Conservation (phyloP, 2,329 filamentous ascomycete genomes). For the Teratosphaeria zuluensis region DNA sequence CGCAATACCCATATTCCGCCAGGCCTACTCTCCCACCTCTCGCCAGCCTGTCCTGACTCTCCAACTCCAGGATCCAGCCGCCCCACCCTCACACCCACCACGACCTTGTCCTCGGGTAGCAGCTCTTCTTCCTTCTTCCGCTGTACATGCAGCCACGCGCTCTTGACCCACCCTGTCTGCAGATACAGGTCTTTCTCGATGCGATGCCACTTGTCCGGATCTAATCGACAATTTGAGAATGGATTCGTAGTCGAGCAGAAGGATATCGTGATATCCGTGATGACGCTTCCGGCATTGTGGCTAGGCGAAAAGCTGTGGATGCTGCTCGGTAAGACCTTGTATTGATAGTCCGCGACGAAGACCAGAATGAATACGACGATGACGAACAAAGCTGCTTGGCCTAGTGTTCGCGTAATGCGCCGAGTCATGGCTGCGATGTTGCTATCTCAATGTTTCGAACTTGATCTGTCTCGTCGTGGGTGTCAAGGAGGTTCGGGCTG, state of each 20-base stretch:
- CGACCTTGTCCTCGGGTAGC: constrained; percentile 64
- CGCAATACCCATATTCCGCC: constrained; percentile 76
- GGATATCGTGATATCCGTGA: constrained; percentile 74
- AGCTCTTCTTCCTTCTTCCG: constrained; percentile 74
- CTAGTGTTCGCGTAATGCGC: constrained; percentile 48
- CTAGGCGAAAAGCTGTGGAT: constrained; percentile 81
- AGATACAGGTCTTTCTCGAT: constrained; percentile 86
- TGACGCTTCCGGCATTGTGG: constrained; percentile 73
- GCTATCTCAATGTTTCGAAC: background rate
- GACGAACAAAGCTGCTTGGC: constrained; percentile 62
- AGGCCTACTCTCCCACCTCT: constrained; percentile 67
- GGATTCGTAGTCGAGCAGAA: constrained; percentile 66
- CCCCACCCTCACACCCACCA: constrained; percentile 69
- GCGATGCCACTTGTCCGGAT: constrained; percentile 65
- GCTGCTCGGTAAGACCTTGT: constrained; percentile 72
- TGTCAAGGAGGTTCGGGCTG: background rate
- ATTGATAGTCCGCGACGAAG: constrained; percentile 79
- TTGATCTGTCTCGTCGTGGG: background rate
- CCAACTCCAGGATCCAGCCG: constrained; percentile 56
- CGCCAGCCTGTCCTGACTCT: constrained; percentile 46
- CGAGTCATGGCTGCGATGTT: constrained; percentile 4
- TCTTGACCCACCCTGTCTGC: constrained; percentile 60
- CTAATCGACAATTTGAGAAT: constrained; percentile 45
- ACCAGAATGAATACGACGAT: constrained; percentile 56
- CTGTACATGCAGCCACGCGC: constrained; percentile 72